Conservation (phyloP, 1,139 yeast species). For the Eremothecium gossypii region DNA sequence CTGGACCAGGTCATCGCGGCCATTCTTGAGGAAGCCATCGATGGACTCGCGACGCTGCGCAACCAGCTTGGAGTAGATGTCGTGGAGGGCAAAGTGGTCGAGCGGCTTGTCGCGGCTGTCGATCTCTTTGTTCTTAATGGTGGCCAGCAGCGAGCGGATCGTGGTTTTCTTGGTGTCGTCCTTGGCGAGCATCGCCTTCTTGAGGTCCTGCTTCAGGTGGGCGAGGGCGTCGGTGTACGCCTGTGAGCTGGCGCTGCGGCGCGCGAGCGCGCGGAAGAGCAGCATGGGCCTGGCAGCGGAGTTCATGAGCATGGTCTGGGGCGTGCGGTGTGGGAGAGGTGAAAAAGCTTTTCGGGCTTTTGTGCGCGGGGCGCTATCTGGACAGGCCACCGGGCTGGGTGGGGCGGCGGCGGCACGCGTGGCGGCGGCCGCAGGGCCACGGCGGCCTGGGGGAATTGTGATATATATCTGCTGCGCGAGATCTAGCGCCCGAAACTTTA, state of each 20-base stretch:
- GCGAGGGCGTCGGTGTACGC: conserved; percentile 32
- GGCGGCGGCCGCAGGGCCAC: no score
- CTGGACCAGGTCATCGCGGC: conserved; percentile 47
- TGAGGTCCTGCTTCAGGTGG: conserved; percentile 39
- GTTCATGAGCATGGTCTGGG: no score
- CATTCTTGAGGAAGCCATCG: conserved; percentile 40
- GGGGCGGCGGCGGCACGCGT: no score
- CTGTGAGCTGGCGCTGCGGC: conserved; percentile 23
- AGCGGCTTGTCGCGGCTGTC: conserved; percentile 38
- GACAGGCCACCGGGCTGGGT: no score
- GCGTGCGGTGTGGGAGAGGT: no score
- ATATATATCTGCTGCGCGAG: no score
- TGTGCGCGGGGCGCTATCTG: no score
- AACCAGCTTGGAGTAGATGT: conserved; percentile 40
- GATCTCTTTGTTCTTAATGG: conserved; percentile 53
- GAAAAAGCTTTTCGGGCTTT: no score
- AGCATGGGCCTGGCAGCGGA: no score
- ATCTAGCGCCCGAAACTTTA: no score
- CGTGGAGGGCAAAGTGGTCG: conserved; percentile 42
- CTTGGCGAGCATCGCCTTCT: conserved; percentile 41
- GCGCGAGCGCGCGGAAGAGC: no score
- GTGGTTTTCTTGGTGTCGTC: conserved; percentile 42
- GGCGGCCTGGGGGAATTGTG: no score
- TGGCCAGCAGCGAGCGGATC: conserved; percentile 46
- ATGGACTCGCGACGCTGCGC: conserved; percentile 48